Conservation (phyloP, 2,329 filamentous ascomycete species). For the Hypoxylon sp. region DNA sequence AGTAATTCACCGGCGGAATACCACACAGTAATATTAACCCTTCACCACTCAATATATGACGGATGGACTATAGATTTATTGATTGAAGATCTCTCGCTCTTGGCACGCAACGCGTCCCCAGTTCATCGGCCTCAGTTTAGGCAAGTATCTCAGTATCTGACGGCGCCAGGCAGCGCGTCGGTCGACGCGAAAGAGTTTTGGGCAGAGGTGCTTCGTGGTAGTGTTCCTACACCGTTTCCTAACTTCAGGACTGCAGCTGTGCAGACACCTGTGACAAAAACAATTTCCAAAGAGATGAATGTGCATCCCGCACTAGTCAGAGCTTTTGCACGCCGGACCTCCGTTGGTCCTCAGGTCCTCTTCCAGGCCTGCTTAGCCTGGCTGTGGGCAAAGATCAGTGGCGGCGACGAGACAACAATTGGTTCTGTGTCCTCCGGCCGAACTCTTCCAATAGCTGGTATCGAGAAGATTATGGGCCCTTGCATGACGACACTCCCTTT, state of each 20-base stretch:
- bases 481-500: conserved; percentile 82
- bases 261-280: conserved; percentile 46
- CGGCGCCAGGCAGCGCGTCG: conserved; percentile 46
- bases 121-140: conserved; percentile 69
- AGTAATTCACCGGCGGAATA: conserved; percentile 32
- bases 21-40: conserved; percentile 62
- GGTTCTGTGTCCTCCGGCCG: conserved; percentile 87
- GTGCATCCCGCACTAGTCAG: conserved; percentile 54
- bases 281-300: conserved; percentile 50
- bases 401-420: conserved; percentile 74
- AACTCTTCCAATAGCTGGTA: conserved; percentile 74
- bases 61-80: conserved; percentile 91
- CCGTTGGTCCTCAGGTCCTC: conserved; percentile 74
- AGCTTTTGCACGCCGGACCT: conserved; percentile 54
- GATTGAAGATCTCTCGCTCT: conserved; percentile 70
- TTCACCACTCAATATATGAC: conserved; percentile 90
- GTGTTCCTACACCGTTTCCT: conserved; percentile 68
- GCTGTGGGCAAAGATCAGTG: conserved; percentile 74
- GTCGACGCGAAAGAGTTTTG: conserved; percentile 72
- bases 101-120: conserved; percentile 56
- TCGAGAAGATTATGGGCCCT: conserved; percentile 83
- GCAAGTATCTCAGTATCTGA: conserved; percentile 64
- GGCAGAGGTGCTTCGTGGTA: conserved; percentile 72
- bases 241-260: conserved; percentile 63
- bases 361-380: conserved; percentile 80